Percentiles rank a stretch among this genome's conserved stretches.
phyloP scores from a whole-genome alignment of 441 rosid species.

The Brassica hybrid region DNA sequence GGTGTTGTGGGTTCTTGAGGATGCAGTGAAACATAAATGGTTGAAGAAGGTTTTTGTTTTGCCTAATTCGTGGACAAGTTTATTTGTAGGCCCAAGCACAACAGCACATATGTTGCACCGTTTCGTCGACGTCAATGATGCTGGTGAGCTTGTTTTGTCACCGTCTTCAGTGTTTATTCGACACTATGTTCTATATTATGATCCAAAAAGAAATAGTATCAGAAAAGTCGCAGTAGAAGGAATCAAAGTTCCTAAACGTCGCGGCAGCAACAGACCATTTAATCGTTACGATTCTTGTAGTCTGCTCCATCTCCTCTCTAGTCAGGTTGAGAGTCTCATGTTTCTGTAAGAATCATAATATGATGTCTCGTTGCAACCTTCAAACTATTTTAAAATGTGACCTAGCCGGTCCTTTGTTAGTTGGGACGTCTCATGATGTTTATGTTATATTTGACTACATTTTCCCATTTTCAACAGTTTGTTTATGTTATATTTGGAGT shows the following conservation, averaged over 20 bases:
- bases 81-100: not conserved
- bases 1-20: not conserved
- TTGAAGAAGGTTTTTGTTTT: not conserved
- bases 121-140: not conserved
- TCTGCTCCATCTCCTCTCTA: not conserved
- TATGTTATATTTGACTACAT: not conserved
- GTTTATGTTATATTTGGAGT: not conserved
- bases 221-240: not conserved
- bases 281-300: not conserved
- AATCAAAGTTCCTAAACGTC: not conserved
- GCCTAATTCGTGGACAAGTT: not conserved
- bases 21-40: not conserved
- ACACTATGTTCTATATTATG: not conserved
- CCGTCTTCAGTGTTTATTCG: not conserved
- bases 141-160: not conserved
- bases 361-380: not conserved
- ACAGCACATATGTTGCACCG: not conserved
- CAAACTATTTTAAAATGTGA: not conserved
- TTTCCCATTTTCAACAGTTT: not conserved
- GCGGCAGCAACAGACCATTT: not conserved
- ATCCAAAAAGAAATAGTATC: not conserved
- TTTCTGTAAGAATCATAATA: not conserved
- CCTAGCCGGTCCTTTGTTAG: not conserved
- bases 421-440: not conserved
- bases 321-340: constrained; percentile 9